Base-by-base conservation (phyloP, 1,284 basidiomycete genomes). In the Malassezia restricta region DNA sequence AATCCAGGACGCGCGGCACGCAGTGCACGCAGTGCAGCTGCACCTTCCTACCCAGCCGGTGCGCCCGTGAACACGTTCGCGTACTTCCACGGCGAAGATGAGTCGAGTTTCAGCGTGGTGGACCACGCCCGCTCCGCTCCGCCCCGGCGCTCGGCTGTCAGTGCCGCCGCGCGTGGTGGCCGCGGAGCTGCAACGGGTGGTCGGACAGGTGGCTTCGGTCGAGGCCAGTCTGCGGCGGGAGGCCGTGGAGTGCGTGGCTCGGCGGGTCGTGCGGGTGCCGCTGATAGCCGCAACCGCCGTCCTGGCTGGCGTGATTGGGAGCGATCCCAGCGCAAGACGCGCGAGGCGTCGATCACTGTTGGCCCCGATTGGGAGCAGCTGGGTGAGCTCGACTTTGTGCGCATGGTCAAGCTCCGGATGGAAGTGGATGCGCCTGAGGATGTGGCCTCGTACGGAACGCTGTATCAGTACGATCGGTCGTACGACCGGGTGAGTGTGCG, bases 31-130 rank as follows among this genome's bases (percentile, higher is more conserved):
- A 46, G 43, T 30, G 47, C 41, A 2, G 40, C 43, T 3, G 47
- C 44, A 17, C 49, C 42, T n/a, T 31, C 42, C 6, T 41, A 42
- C 6, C 48, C 43, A 15, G 47, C 38, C 11, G 60, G 63, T 29
- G 63, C 61, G n/a, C 58, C 60, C 15, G 56, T 58, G 29, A 91
- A 83, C 68, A 88, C 89, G n/a, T 96, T 96, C 73, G 87, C 89
- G 28, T 95, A 95, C 77, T 91, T 92, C 78, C 91, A 96, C 76
- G 90, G 87, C 60, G 92, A 98, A 75, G 92, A 99, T 74, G 94
- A 98, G 76, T 87, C 89, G 28, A 87, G 84, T 54, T 99, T 99
- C 81, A 92, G 87, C 40, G 79, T 99, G 46, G 94, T 99, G 50
- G 91, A 96, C 74, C 90, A 83, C 75, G 87, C 74, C 32, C 56